Evolutionary conservation across 2,329 filamentous ascomycete genomes (phyloP), one percentile per base, ranked within the genome.

Genomic region (Sporothrix variecibatus): DNA sequence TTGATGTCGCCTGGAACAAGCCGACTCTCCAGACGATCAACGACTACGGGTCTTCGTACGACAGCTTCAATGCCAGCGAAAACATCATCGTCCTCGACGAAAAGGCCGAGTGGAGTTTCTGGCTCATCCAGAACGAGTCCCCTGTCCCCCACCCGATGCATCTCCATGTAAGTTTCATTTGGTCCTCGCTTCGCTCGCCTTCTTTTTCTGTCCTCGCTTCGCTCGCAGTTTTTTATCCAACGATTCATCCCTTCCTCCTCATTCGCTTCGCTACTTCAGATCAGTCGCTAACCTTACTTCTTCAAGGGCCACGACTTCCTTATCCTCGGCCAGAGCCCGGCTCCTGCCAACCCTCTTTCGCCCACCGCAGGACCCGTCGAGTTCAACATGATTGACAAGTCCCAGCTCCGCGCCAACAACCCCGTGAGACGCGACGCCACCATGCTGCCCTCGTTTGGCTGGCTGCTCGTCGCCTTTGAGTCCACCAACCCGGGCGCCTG

Each of bases 401-500:
- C 69, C 31, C 71, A 51, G 38, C 78, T 81, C 7, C 81, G 79
- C 65, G 80, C 76, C 6, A 46, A 77, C 23, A 86, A 86, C 64
- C 84, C 84, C 3, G 81, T 84, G 0, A 78, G 85, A 0, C 80
- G 86, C 20, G 86, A 87, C 76, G 84, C 82, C 0, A 82, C 83
- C 2, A 81, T 83, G 64, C 77, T 86, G 3, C 82, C 84, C 0
- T 79, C 77, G 3, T 79, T 79, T 7, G 86, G 85, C 0, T 84
- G 84, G 77, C 75, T 87, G 12, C 81, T 83, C 3, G 78, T 87
- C 26, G 85, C 82, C 0, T 87, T 86, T 76, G 77, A 81, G 72
- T 80, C 83, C 1, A 83, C 87, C 77, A 87, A 87, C 74, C 86
- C 85, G 0, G 86, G 85, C 26, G 78, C 81, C 20, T 85, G 84